Conservation (phyloP, 2,329 filamentous ascomycete genomes). For the Cladophialophora exuberans region DNA sequence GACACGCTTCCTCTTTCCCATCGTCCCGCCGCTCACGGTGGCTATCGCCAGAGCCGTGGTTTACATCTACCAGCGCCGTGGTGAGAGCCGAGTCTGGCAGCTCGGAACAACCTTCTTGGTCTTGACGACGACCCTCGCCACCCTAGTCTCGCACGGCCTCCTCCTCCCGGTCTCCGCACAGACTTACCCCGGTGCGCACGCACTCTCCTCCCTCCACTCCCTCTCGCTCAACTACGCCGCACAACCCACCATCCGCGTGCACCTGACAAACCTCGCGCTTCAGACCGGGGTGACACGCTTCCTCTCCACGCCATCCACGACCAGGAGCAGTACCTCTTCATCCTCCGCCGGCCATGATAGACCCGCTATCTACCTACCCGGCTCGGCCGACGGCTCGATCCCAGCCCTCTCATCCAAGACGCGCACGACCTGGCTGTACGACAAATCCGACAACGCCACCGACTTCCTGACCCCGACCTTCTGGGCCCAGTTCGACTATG, state of each 20-base stretch:
- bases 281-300: conserved; percentile 67
- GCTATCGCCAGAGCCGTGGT: conserved; percentile 74
- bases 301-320: conserved; percentile 46
- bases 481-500: conserved; percentile 64
- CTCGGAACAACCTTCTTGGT: conserved; percentile 60
- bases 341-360: conserved; percentile 17
- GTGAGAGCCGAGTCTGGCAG: conserved; percentile 62
- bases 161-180: conserved; percentile 80
- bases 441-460: conserved; percentile 60
- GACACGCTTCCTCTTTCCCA: conserved; percentile 91
- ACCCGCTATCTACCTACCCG: conserved; percentile 29
- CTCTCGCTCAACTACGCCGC: conserved; percentile 27
- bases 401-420: conserved; percentile 22
- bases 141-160: conserved; percentile 66
- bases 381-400: conserved; percentile 30
- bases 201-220: conserved; percentile 57
- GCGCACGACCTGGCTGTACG: conserved; percentile 55
- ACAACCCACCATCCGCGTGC: conserved; percentile 44
- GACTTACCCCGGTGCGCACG: conserved; percentile 91
- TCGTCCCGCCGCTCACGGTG: conserved; percentile 77
- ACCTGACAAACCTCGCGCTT: conserved; percentile 64
- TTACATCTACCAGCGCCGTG: conserved; percentile 68
- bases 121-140: conserved; percentile 62
- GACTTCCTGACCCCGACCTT: conserved; percentile 55
- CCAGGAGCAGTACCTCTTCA: conserved; percentile 9